Evolutionary conservation across 352 stramenopile species (phyloP).

Genomic region (Phytophthora citricola): DNA sequence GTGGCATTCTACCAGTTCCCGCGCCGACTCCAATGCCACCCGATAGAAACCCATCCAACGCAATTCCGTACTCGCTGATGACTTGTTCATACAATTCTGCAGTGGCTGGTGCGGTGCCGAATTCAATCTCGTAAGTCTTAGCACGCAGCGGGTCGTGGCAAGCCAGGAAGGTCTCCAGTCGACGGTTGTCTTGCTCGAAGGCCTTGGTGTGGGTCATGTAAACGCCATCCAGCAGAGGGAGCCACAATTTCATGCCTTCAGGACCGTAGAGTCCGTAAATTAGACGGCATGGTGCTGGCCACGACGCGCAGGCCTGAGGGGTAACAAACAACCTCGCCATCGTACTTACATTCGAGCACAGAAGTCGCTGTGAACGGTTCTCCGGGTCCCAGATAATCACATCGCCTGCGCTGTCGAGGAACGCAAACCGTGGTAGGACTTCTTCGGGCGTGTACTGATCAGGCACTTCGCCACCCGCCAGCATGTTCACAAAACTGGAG

Average conservation of each 20-base stretch:
- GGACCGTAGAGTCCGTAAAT: conserved; percentile 79
- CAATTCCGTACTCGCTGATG: conserved; percentile 73
- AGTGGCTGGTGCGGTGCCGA: conserved; percentile 65
- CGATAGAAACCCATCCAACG: conserved; percentile 52
- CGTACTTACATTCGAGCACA: conserved; percentile 76
- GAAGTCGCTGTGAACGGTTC: conserved; percentile 61
- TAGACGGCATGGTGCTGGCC: conserved; percentile 68
- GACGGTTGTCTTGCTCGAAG: conserved; percentile 57
- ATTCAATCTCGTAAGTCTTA: conserved; percentile 85
- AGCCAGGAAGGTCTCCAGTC: conserved; percentile 72
- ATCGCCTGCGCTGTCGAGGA: conserved; percentile 59
- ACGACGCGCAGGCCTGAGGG: conserved; percentile 44
- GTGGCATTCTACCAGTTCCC: conserved; percentile 22
- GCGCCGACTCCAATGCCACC: conserved; percentile 24
- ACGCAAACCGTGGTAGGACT: conserved; percentile 72
- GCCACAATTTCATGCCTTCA: conserved; percentile 77
- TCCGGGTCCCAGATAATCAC: conserved; percentile 86
- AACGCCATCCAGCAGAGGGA: conserved; percentile 82
- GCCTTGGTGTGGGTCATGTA: conserved; percentile 64
- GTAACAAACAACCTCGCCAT: conserved; percentile 63
- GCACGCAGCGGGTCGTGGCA: conserved; percentile 84
- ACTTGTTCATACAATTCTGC: conserved; percentile 78
- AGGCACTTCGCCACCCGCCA: conserved; percentile 69
- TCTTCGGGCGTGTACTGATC: conserved; percentile 76
- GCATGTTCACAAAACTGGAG: conserved; percentile 59